Conservation (phyloP, 2,329 filamentous ascomycete genomes). For the Talaromyces albobiverticillius region DNA sequence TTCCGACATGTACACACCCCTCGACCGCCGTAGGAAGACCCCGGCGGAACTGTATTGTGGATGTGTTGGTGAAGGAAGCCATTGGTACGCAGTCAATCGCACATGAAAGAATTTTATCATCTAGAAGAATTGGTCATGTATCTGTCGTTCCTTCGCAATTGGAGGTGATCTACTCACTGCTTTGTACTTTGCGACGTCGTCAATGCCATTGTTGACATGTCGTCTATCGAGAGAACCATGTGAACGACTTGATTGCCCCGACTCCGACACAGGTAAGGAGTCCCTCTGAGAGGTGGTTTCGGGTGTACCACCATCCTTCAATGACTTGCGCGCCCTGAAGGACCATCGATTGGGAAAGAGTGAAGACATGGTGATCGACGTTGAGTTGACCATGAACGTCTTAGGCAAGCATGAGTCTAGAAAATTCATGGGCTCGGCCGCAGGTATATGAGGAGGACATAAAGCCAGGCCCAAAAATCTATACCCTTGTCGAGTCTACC, state of each 20-base stretch:
- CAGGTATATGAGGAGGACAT: conserved; percentile 1
- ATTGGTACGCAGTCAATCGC: conserved; percentile 25
- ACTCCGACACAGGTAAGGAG: conserved; percentile 4
- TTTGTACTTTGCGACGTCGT: conserved; percentile 25
- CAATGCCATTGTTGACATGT: conserved; percentile 17
- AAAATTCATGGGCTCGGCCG: background rate
- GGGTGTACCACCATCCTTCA: background rate
- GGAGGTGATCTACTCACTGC: conserved; percentile 19
- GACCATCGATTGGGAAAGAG: conserved; percentile 7
- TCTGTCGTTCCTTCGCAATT: background rate
- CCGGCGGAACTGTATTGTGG: conserved; percentile 24
- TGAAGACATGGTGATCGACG: conserved; percentile 8
- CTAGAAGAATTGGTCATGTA: conserved; percentile 17
- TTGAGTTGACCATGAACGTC: background rate
- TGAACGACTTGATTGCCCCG: conserved; percentile 4
- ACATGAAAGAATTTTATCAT: conserved; percentile 29
- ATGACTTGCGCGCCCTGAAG: background rate
- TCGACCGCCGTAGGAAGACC: conserved; percentile 38
- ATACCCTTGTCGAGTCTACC: background rate
- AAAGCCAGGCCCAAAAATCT: background rate
- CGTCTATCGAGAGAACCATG: conserved; percentile 3
- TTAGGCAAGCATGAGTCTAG: background rate
- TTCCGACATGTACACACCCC: conserved; percentile 42
- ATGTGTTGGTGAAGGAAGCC: conserved; percentile 18
- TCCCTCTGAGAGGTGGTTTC: conserved; percentile 1